Evolutionary conservation across 2,329 filamentous ascomycete species (phyloP).

Genomic region (Myotisia sp.): DNA sequence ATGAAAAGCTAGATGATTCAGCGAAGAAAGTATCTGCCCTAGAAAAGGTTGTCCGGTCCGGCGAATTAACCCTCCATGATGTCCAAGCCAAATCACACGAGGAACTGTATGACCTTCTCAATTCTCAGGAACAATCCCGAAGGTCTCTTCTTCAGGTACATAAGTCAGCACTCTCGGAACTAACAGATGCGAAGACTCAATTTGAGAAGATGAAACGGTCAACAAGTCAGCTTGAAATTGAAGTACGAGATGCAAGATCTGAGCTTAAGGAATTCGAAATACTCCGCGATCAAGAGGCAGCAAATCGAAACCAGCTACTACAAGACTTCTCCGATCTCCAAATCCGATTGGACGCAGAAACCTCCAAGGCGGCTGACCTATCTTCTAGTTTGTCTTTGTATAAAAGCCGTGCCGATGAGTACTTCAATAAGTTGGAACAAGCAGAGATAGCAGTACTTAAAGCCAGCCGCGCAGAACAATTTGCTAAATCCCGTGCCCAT

Average conservation of each 20-base stretch:
- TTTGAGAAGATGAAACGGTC: constrained; percentile 77
- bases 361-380: constrained; percentile 70
- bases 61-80: constrained; percentile 77
- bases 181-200: constrained; percentile 71
- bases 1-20: constrained; percentile 90
- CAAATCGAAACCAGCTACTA: constrained; percentile 75
- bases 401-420: constrained; percentile 84
- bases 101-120: constrained; percentile 82
- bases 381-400: constrained; percentile 74
- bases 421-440: constrained; percentile 93
- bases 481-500: constrained; percentile 74
- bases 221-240: constrained; percentile 65
- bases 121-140: constrained; percentile 80
- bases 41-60: constrained; percentile 73
- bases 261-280: constrained; percentile 69
- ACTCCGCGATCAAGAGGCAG: constrained; percentile 70
- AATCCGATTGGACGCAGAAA: constrained; percentile 79
- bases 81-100: constrained; percentile 88
- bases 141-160: constrained; percentile 69
- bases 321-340: constrained; percentile 90
- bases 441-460: constrained; percentile 93
- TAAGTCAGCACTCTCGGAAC: constrained; percentile 69
- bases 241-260: constrained; percentile 68
- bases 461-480: constrained; percentile 79
- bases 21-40: constrained; percentile 79